These are phyloP conservation scores for Podospora fimiseda DNA, from an alignment of 495 filamentous ascomycete genomes.

Conservation along the genomic window DNA sequence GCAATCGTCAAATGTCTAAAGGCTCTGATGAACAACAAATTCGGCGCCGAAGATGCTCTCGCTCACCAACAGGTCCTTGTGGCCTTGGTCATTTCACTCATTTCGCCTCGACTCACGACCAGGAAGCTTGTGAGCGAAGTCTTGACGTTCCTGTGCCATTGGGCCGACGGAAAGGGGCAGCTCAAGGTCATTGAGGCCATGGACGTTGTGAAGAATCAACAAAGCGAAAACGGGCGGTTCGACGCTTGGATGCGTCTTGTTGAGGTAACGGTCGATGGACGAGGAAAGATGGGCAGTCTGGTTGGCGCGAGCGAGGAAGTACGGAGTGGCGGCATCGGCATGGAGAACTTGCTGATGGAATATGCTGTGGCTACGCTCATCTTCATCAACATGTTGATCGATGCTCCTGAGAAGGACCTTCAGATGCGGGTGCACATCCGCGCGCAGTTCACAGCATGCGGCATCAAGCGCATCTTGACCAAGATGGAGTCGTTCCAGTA, in stretches of 20 bases:
- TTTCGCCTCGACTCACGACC: conserved; percentile 84
- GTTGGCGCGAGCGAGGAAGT: conserved; percentile 97
- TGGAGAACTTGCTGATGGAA: conserved; percentile 99
- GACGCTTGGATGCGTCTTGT: conserved; percentile 99
- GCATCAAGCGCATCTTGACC: conserved; percentile 84
- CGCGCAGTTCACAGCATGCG: conserved; percentile 93
- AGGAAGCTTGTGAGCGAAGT: conserved; percentile 95
- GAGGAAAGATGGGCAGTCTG: conserved; percentile 96
- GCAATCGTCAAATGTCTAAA: conserved; percentile 98
- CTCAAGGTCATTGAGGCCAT: conserved; percentile 87
- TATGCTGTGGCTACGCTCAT: conserved; percentile 94
- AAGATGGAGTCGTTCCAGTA: conserved; percentile 99
- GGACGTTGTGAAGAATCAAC: conserved; percentile 82
- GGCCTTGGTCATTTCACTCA: conserved; percentile 78
- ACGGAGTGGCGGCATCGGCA: conserved; percentile 92
- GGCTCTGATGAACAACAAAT: conserved; percentile 97
- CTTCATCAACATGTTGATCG: conserved; percentile 93
- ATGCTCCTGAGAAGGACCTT: conserved; percentile 81
- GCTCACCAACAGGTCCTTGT: conserved; percentile 82
- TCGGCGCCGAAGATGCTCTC: conserved; percentile 95
- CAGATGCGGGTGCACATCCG: conserved; percentile 89
- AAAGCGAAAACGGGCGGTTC: conserved; percentile 91
- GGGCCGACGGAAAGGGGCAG: conserved; percentile 88
- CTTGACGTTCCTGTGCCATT: conserved; percentile 93
- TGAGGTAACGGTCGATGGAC: conserved; percentile 92